Percentiles rank a stretch among this genome's conserved stretches.
Evolutionary conservation across 192 early-diverging fungal species (phyloP).

Genomic region (Podila epicladia): DNA sequence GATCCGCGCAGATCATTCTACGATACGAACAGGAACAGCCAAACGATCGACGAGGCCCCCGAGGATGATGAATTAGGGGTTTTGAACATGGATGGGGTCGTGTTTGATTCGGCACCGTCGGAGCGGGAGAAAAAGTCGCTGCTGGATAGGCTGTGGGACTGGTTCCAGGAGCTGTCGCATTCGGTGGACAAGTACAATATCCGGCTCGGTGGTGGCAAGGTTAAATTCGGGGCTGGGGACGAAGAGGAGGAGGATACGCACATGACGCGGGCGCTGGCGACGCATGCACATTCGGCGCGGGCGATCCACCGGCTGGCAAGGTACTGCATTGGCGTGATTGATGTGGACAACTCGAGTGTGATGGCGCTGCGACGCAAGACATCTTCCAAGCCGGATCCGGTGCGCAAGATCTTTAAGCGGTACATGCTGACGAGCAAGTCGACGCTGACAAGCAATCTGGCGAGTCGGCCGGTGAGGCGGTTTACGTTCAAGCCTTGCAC

Average conservation of each 20-base stretch:
- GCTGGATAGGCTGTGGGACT: neutral
- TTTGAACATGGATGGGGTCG: neutral
- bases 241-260: neutral
- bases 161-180: neutral
- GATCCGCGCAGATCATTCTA: neutral
- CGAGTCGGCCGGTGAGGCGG: constrained; percentile 2
- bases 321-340: neutral
- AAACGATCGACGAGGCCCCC: neutral
- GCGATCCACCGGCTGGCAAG: neutral
- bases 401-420: constrained; percentile 9
- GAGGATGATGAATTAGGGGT: neutral
- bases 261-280: neutral
- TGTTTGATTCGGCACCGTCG: neutral
- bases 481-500: constrained; percentile 14
- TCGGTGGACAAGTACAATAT: neutral
- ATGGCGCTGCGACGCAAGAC: neutral
- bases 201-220: neutral
- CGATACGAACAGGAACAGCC: neutral
- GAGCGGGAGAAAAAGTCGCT: neutral
- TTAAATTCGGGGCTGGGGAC: neutral
- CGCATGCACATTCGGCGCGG: neutral
- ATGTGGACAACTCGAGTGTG: neutral
- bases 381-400: neutral
- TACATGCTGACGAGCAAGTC: constrained; percentile 12
- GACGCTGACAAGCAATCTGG: neutral